These are phyloP conservation scores for Aspergillus pseudoviridinutans DNA, from an alignment of 2,329 filamentous ascomycete species.

Conservation along the genomic window DNA sequence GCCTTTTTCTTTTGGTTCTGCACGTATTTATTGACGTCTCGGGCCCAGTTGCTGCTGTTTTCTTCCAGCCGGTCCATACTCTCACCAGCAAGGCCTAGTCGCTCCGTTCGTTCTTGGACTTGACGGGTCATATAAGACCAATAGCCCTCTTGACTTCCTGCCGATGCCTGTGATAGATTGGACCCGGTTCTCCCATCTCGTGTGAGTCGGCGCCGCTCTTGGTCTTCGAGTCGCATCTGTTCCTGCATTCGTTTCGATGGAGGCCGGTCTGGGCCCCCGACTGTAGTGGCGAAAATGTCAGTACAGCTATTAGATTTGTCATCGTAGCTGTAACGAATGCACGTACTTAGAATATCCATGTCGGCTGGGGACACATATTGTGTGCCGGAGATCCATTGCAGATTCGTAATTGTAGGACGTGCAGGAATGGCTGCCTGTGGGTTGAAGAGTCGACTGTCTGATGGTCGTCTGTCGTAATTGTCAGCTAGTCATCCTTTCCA, in stretches of 20 bases:
- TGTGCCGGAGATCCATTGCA: conserved; percentile 95
- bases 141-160: conserved; percentile 59
- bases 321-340: neutral
- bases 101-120: conserved; percentile 86
- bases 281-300: conserved; percentile 22
- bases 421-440: conserved; percentile 68
- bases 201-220: conserved; percentile 44
- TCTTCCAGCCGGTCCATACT: conserved; percentile 78
- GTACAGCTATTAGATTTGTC: neutral
- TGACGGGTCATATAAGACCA: conserved; percentile 80
- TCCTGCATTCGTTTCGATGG: conserved; percentile 84
- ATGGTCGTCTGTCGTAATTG: conserved; percentile 35
- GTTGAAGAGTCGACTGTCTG: conserved; percentile 74
- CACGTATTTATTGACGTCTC: conserved; percentile 84
- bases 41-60: conserved; percentile 76
- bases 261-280: conserved; percentile 83
- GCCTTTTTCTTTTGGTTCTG: conserved; percentile 82
- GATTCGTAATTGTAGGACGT: conserved; percentile 86
- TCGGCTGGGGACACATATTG: conserved; percentile 85
- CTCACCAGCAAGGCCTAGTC: conserved; percentile 76
- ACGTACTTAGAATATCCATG: conserved; percentile 72
- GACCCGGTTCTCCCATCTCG: conserved; percentile 35
- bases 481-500: conserved; percentile 12
- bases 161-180: conserved; percentile 14
- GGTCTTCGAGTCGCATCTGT: conserved; percentile 71